Conservation (phyloP, 2,329 filamentous ascomycete genomes). For the Aspergillus candidus region DNA sequence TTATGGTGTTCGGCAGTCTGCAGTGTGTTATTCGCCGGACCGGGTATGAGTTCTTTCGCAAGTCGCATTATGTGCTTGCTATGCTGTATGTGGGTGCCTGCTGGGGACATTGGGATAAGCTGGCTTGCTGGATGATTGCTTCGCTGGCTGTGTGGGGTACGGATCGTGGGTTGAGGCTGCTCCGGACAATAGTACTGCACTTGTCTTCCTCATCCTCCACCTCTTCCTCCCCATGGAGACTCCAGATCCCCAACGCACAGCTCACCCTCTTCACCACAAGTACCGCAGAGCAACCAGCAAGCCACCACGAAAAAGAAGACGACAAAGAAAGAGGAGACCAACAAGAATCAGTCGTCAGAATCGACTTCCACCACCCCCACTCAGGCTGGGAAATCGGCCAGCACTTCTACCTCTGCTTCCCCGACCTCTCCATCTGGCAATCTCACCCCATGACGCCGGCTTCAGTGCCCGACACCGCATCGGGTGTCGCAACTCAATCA, state of each 20-base stretch:
- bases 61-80: constrained; percentile 65
- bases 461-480: constrained; percentile 44
- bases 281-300: constrained; percentile 19
- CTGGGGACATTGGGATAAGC: constrained; percentile 66
- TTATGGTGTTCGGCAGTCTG: constrained; percentile 57
- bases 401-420: constrained; percentile 66
- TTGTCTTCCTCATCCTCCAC: constrained; percentile 36
- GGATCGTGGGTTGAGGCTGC: constrained; percentile 55
- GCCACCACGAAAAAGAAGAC: constrained; percentile 42
- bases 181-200: constrained; percentile 57
- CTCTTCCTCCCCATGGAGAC: constrained; percentile 41
- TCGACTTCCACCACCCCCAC: constrained; percentile 60
- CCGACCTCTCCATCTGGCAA: constrained; percentile 63
- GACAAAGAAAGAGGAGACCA: too few species aligned
- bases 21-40: constrained; percentile 57
- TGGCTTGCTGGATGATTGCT: constrained; percentile 64
- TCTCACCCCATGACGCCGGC: constrained; percentile 65
- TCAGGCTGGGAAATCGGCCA: constrained; percentile 60
- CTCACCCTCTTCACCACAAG: constrained; percentile 51
- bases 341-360: constrained; percentile 46
- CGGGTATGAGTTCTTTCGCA: constrained; percentile 73
- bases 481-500: constrained; percentile 9
- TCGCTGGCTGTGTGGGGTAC: constrained; percentile 59
- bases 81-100: constrained; percentile 69
- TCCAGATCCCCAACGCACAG: constrained; percentile 48